phyloP scores from a whole-genome alignment of 1,284 basidiomycete genomes.

The Lentinula novae-zelandiae region DNA sequence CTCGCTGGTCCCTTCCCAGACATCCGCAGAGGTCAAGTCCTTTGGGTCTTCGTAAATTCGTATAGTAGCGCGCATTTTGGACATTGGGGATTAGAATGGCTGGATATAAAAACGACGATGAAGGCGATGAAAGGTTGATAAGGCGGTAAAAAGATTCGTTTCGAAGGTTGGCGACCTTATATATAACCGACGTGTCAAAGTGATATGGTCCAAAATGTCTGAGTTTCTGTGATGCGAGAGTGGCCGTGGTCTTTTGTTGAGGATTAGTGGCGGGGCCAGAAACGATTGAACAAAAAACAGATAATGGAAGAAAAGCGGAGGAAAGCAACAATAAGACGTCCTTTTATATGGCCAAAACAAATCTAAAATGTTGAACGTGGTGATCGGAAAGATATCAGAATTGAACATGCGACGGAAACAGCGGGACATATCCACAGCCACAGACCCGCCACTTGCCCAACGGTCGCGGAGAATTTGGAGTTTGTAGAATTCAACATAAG shows the following conservation, averaged over 20 bases:
- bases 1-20: constrained; percentile 28
- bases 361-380: neutral
- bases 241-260: neutral
- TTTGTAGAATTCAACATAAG: neutral
- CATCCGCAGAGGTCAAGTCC: constrained; percentile 38
- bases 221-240: neutral
- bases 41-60: constrained; percentile 48
- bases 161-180: neutral
- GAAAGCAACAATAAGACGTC: neutral
- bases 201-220: neutral
- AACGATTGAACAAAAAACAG: neutral
- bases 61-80: constrained; percentile 38
- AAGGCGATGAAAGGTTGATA: neutral
- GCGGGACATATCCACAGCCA: neutral
- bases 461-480: neutral
- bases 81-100: neutral
- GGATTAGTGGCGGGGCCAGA: neutral
- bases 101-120: neutral
- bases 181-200: neutral
- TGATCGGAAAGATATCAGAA: neutral
- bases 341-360: neutral
- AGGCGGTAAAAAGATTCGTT: neutral
- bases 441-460: neutral
- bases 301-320: neutral
- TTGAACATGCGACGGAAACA: neutral